phyloP scores from a whole-genome alignment of 257 asterid species.

The Nicotiana undulata region DNA sequence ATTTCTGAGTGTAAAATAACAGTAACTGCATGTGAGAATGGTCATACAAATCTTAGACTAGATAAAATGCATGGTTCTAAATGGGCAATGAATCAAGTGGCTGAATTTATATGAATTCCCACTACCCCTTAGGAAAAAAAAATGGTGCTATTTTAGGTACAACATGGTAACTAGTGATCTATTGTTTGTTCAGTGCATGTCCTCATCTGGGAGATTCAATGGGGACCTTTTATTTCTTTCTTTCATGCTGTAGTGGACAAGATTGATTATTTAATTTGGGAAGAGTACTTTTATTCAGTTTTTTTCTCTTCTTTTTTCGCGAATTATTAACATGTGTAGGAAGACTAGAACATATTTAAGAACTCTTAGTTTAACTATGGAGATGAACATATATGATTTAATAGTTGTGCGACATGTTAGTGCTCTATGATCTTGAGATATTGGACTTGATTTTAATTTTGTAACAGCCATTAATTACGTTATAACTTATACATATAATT shows the following conservation, averaged over 20 bases:
- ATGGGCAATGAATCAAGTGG: conserved; percentile 18
- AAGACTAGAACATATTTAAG: not conserved
- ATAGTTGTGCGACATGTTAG: too few relatives aligned
- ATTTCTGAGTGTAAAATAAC: conserved; percentile 17
- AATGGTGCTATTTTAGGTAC: not conserved
- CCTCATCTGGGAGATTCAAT: not conserved
- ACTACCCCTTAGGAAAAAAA: not conserved
- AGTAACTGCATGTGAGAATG: conserved; percentile 40
- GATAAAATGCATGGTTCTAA: conserved; percentile 12
- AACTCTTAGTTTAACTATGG: not conserved
- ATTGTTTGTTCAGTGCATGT: not conserved
- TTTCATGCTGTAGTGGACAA: not conserved
- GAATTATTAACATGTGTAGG: not conserved
- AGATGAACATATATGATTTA: not conserved
- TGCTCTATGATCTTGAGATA: too few relatives aligned
- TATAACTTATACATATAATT: too few relatives aligned
- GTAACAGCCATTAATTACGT: too few relatives aligned
- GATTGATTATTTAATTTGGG: not conserved
- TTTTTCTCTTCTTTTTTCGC: not conserved
- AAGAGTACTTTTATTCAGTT: not conserved
- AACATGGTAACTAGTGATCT: not conserved
- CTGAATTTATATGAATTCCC: not conserved
- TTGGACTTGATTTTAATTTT: too few relatives aligned
- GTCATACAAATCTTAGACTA: not conserved
- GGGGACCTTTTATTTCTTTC: not conserved